Percentiles rank a stretch among this genome's conserved stretches.
phyloP scores from a whole-genome alignment of 2,329 filamentous ascomycete genomes.

The Rhinocladiella similis region DNA sequence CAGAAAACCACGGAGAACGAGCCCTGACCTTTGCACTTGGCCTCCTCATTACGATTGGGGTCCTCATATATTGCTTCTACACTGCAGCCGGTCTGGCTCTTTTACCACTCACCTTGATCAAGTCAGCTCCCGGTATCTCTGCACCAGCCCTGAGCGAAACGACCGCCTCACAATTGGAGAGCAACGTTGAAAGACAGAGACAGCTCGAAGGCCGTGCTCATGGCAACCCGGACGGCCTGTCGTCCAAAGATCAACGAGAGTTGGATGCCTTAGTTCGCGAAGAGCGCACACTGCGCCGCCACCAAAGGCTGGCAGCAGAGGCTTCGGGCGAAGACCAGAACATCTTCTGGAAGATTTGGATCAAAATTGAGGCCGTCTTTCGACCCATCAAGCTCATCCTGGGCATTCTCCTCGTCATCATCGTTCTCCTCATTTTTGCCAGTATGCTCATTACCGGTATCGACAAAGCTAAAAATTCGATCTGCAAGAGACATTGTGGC shows the following conservation, averaged over 20 bases:
- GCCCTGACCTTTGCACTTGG: slow-evolving; percentile 88
- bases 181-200: slow-evolving; percentile 86
- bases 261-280: slow-evolving; percentile 84
- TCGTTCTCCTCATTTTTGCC: slow-evolving; percentile 76
- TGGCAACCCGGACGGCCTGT: slow-evolving; percentile 71
- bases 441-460: slow-evolving; percentile 95
- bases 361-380: slow-evolving; percentile 77
- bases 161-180: slow-evolving; percentile 76
- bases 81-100: slow-evolving; percentile 86
- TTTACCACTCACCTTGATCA: slow-evolving; percentile 87
- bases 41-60: slow-evolving; percentile 83
- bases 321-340: slow-evolving; percentile 64
- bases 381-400: slow-evolving; percentile 85
- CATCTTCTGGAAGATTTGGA: slow-evolving; percentile 68
- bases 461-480: slow-evolving; percentile 93
- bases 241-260: slow-evolving; percentile 83
- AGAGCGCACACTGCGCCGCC: slow-evolving; percentile 86
- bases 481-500: slow-evolving; percentile 87
- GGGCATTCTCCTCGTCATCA: slow-evolving; percentile 72
- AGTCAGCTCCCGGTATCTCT: slow-evolving; percentile 83
- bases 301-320: slow-evolving; percentile 83
- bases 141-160: slow-evolving; percentile 74
- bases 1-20: slow-evolving; percentile 84
- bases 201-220: slow-evolving; percentile 85
- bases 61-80: slow-evolving; percentile 82